These are phyloP conservation scores for Solanum sparsipilum DNA, from an alignment of 257 asterid genomes.

Conservation along the genomic window DNA sequence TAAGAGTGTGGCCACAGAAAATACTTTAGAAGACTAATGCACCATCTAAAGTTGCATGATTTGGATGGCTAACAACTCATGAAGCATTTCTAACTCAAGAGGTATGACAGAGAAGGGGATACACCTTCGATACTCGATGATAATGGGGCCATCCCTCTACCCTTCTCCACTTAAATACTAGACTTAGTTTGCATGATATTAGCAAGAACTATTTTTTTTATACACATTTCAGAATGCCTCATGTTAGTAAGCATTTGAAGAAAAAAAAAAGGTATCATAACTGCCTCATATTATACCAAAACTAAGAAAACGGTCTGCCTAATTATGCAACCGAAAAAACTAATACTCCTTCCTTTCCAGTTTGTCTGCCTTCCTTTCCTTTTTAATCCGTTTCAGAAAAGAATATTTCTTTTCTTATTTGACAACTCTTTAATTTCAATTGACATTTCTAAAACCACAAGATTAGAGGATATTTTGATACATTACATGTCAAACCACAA, in stretches of 20 bases:
- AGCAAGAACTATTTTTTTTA: neutral
- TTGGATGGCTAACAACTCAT: neutral
- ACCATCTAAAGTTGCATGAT: neutral
- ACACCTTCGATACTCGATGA: neutral
- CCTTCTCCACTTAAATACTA: neutral
- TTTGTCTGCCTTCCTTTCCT: neutral
- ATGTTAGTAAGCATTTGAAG: neutral
- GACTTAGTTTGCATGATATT: neutral
- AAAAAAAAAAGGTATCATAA: neutral
- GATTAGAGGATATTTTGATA: neutral
- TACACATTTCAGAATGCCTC: neutral
- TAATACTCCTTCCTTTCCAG: neutral
- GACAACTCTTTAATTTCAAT: neutral
- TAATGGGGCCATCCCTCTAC: neutral
- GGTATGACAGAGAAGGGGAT: neutral
- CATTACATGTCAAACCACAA: neutral
- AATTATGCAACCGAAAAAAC: neutral
- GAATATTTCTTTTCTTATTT: neutral
- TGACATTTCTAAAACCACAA: neutral
- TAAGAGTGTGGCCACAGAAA: neutral
- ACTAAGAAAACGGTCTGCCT: neutral
- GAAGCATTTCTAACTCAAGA: neutral
- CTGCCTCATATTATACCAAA: neutral
- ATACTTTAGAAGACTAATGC: neutral
- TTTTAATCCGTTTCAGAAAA: neutral